Evolutionary conservation across 306 rosid genomes (phyloP), one percentile per base, ranked within the genome.

Genomic region (Phaseolus lunatus): DNA sequence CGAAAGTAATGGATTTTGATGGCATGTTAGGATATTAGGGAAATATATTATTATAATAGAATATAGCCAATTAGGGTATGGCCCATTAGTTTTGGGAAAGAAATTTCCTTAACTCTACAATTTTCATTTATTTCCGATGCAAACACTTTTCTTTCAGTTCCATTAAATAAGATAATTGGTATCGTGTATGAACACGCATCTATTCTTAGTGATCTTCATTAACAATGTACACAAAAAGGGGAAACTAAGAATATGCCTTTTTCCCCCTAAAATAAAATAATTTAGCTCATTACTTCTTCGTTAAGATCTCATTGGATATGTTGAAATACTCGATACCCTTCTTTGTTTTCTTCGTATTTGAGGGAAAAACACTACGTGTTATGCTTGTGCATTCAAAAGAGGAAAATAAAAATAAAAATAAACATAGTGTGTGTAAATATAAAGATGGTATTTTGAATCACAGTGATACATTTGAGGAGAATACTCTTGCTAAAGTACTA

Each of bases 91-190:
- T 64, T 35, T 64, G 9, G 5, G 62, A 65, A 70, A 16, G 77
- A 78, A 78, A 70, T 71, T 78, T 78, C 77, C 24, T 48, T 23
- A 5, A 22, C 59, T 16, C 56, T 33, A 20, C 72, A 26, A 5
- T 24, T 78, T 59, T 22, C 0, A 10, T 70, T 70, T 43, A n/a
- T 29, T 43, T 68, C 26, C 5, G 6, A 50, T 5, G 8, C 53
- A 76, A 65, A 37, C 37, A 50, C 64, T 50, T 50, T 37, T 26
- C 27, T 19, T 35, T 47, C 8, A 47, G 49, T 19, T 63, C 63
- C 39, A 20, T 22, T 39, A 33, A 22, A 63, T 73, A 4, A 41
- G n/a, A 19, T 67, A 4, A 69, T 26, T n/a, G 16, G 45, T 43
- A 2, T 48, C 61, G 70, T 59, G 11, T 18, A 24, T 14, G 37